phyloP scores from a whole-genome alignment of 306 rosid species.

The Inga laurina region DNA sequence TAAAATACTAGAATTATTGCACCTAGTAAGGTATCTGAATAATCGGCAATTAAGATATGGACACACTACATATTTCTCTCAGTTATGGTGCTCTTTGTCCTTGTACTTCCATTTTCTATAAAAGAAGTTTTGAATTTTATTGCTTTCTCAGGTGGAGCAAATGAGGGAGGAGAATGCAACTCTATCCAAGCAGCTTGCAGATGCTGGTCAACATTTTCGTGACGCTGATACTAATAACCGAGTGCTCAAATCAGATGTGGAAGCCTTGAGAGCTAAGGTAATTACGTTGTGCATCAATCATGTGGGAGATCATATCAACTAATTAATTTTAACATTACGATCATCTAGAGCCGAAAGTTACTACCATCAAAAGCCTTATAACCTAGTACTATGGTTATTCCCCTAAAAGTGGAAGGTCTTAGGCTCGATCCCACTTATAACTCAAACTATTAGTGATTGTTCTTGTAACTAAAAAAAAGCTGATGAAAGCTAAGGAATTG shows the following conservation, averaged over 20 bases:
- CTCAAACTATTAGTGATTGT: too few relatives aligned
- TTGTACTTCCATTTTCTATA: neutral
- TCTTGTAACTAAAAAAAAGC: too few relatives aligned
- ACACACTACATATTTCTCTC: neutral
- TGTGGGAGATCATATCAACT: neutral
- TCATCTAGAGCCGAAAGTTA: neutral
- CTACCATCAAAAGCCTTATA: too few relatives aligned
- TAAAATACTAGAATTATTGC: neutral
- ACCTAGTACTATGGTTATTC: too few relatives aligned
- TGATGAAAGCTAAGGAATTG: too few relatives aligned
- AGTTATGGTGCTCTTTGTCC: neutral
- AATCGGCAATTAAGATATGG: neutral
- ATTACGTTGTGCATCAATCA: neutral
- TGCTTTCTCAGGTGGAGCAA: slow-evolving; percentile 57
- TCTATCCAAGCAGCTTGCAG: slow-evolving; percentile 55
- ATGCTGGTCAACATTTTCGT: slow-evolving; percentile 66
- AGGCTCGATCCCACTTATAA: too few relatives aligned
- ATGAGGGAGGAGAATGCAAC: slow-evolving; percentile 67
- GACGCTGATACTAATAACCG: slow-evolving; percentile 79
- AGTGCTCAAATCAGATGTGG: slow-evolving; percentile 82
- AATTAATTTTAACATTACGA: neutral
- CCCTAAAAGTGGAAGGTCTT: too few relatives aligned
- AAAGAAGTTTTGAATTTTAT: neutral
- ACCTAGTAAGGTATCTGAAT: neutral
- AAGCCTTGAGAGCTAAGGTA: slow-evolving; percentile 94